Evolutionary conservation across 495 filamentous ascomycete genomes (phyloP), one percentile per base, ranked within the genome.

Genomic region (Aspergillus ostianus): DNA sequence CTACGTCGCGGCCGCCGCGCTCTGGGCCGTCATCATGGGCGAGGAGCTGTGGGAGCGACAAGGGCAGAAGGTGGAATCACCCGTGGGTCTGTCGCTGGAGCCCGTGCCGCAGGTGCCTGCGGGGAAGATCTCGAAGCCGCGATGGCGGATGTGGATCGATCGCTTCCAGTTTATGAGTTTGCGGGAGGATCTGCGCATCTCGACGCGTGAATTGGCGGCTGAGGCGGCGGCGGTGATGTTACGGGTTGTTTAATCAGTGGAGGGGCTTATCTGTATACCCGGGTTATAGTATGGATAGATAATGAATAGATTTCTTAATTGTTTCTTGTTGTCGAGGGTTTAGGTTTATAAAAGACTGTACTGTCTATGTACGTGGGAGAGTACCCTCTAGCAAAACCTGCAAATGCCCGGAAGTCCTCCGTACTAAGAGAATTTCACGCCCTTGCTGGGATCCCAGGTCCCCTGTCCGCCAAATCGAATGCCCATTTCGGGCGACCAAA

Each of bases 401-500:
- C 29, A 30, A 30, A 32, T 32, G 30, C 30, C 30, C 30, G 23
- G 23, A 26, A n/a, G n/a, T n/a, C n/a, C n/a, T n/a, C n/a, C n/a
- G n/a, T 26, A 52, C 57, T 65, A 80, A n/a, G 84, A 84, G 75
- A 90, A 90, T 47, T 84, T 77, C 54, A 89, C 77, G 18, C 85
- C 86, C 47, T 79, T 77, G 52, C 73, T 84, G 4, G 84, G 81
- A 71, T 89, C 86, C 88, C 88, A 90, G 4, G 69, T 68, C 23
- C 67, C 66, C 47, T 66, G 69, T 12, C 52, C 57, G 7, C 81
- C 81, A 68, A 93, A 95, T 19, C 87, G 87, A 60, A 94, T 92
- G 0, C 89, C 89, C 77, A 89, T 85, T 6, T 90, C 87, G 0
- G 90, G 90, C 45, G 84, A 84, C 91, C 91, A 94, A 60, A 90